Evolutionary conservation across 78 protist species (phyloP).

Genomic region (Carpediemonas membranifera): DNA sequence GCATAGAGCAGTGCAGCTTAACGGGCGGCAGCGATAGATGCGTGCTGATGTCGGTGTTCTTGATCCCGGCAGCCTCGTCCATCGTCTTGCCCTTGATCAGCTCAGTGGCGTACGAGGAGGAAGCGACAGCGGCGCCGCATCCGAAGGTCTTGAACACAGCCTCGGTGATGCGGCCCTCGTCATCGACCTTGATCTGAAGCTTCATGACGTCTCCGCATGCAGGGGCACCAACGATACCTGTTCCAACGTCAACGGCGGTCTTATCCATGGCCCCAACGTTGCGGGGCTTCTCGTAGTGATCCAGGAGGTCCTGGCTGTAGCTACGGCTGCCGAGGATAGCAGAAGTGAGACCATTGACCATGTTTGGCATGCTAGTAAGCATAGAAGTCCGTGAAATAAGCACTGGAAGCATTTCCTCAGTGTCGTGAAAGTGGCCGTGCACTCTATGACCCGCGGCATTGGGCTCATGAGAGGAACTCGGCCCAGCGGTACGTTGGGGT

Average conservation of each 20-base stretch:
- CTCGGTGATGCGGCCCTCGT: conserved; percentile 48
- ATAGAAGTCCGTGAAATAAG: too few species aligned
- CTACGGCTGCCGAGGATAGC: too few species aligned
- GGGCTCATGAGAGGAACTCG: too few species aligned
- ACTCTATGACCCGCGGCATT: too few species aligned
- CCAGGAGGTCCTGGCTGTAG: neutral
- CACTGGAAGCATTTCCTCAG: too few species aligned
- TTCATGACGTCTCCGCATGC: conserved; percentile 93
- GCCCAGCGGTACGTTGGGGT: too few species aligned
- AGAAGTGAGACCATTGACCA: too few species aligned
- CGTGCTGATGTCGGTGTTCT: conserved; percentile 74
- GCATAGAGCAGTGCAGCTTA: conserved; percentile 79
- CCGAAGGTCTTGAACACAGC: conserved; percentile 86
- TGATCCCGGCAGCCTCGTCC: conserved; percentile 61
- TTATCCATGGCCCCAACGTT: conserved; percentile 84
- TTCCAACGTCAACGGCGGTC: conserved; percentile 62
- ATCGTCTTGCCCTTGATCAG: conserved; percentile 75
- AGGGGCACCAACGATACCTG: conserved; percentile 74
- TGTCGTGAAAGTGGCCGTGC: too few species aligned
- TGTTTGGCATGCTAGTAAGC: too few species aligned
- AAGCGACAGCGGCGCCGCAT: conserved; percentile 94
- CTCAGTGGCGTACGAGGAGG: conserved; percentile 54
- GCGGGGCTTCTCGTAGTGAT: conserved; percentile 66
- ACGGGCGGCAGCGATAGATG: conserved; percentile 89
- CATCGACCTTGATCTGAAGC: conserved; percentile 61